phyloP scores from a whole-genome alignment of 129 eudicot species.

The Flaveria ramosissima region DNA sequence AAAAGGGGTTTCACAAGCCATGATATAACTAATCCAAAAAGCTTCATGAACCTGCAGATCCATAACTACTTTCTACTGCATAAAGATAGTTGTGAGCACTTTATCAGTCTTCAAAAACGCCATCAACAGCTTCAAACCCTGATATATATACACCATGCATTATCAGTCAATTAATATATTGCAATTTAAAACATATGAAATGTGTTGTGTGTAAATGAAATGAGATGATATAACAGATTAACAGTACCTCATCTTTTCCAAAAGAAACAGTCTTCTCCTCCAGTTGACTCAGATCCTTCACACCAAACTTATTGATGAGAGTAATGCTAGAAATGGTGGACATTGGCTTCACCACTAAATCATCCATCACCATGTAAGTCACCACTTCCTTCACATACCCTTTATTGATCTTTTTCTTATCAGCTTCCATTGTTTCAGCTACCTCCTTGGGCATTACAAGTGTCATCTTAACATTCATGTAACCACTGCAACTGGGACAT shows the following conservation, averaged over 20 bases:
- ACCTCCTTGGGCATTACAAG: background rate
- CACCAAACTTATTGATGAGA: background rate
- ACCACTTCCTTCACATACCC: constrained; percentile 12
- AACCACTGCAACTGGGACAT: background rate
- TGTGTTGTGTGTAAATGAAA: background rate
- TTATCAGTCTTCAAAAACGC: constrained; percentile 17
- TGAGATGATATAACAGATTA: background rate
- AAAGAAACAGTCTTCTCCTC: background rate
- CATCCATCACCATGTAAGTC: constrained; percentile 16
- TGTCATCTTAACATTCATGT: background rate
- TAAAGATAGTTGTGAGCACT: constrained; percentile 19
- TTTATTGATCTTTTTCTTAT: background rate
- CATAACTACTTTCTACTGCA: background rate
- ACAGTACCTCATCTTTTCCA: background rate
- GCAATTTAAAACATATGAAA: background rate
- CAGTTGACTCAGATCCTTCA: constrained; percentile 6
- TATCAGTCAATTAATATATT: background rate
- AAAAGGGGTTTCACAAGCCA: background rate
- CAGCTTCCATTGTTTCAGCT: background rate
- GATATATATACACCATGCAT: background rate
- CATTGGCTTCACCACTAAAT: background rate
- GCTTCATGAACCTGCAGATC: background rate
- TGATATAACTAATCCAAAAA: background rate
- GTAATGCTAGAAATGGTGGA: background rate
- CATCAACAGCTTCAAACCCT: constrained; percentile 15